Base-by-base conservation (phyloP, 768 basidiomycete genomes). In the Boletus bicolor region DNA sequence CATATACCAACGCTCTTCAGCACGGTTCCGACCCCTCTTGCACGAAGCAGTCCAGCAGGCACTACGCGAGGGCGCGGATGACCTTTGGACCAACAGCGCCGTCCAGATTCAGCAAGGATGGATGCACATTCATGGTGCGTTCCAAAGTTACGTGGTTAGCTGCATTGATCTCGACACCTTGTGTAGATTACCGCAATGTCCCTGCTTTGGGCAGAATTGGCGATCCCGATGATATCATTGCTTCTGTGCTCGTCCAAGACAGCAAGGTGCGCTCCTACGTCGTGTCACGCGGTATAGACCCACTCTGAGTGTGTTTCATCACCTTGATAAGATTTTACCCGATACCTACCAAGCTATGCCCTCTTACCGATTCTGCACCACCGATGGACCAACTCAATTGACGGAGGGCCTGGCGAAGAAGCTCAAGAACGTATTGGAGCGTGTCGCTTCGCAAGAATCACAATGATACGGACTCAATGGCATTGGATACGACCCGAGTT, bases 281-380 rank as follows among this genome's bases (percentile, higher is more conserved):
- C 21, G 8, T 15, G 3, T 37, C 32, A 17, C 21, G 19, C 26
- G 7, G 11, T 12, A 19, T 28, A 2, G 21, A 35, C 41, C 1
- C 8, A 24, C 5, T 39, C 26, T 35, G 30, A 37, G 39, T 19
- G 6, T 37, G 32, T 15, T 53, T 37, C 38, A 17, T 41, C 8
- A 36, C 4, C 15, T 44, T 38, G n/a, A 32, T 4, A 61, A 89
- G 87, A 85, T 90, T 34, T 64, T 79, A 10, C 65, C 83, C 0
- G 83, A 87, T 28, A 93, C 90, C 2, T 93, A 92, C 61, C 82
- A 88, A 64, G 78, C 86, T 6, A 92, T 93, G 91, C 89, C 90
- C 0, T 79, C 91, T 7, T 93, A 93, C 68, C 82, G 91, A 19
- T 56, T 92, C 17, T 91, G 87, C 70, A 93, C 91, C 1, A 69